Evolutionary conservation across 306 rosid genomes (phyloP).

Genomic region (Arachis stenosperma): DNA sequence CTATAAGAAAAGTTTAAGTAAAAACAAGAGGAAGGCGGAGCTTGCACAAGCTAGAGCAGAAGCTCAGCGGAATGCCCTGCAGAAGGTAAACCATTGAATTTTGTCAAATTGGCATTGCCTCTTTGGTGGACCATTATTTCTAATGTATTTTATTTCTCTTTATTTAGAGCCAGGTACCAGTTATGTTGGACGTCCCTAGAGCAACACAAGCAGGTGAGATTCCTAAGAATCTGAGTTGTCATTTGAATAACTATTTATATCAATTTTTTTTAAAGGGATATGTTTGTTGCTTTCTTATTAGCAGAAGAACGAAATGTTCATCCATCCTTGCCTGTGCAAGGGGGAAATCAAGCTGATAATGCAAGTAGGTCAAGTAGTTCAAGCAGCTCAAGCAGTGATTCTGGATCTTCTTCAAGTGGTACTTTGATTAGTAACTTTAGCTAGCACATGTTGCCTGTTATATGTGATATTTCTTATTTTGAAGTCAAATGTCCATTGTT

Average conservation of each 20-base stretch:
- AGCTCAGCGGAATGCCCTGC: slow-evolving; percentile 52
- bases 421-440: slow-evolving; percentile 35
- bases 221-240: slow-evolving; percentile 23
- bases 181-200: slow-evolving; percentile 44
- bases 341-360: slow-evolving; percentile 60
- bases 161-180: slow-evolving; percentile 53
- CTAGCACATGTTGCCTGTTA: background rate
- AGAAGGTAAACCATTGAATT: slow-evolving; percentile 50
- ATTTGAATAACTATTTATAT: slow-evolving; percentile 21
- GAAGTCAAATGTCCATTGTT: slow-evolving; percentile 17
- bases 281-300: slow-evolving; percentile 1
- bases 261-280: slow-evolving; percentile 15
- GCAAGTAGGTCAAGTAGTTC: slow-evolving; percentile 95
- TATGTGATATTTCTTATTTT: slow-evolving; percentile 16
- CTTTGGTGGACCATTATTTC: slow-evolving; percentile 9
- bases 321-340: slow-evolving; percentile 58
- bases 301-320: slow-evolving; percentile 64
- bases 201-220: slow-evolving; percentile 64
- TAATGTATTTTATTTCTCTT: slow-evolving; percentile 22
- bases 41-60: slow-evolving; percentile 73
- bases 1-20: slow-evolving; percentile 93
- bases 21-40: slow-evolving; percentile 85
- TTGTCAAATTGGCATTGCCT: background rate
- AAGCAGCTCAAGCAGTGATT: slow-evolving; percentile 95
- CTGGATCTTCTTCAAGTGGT: slow-evolving; percentile 98